Conservation (phyloP, 1,284 basidiomycete genomes). For the Puccinia horiana region DNA sequence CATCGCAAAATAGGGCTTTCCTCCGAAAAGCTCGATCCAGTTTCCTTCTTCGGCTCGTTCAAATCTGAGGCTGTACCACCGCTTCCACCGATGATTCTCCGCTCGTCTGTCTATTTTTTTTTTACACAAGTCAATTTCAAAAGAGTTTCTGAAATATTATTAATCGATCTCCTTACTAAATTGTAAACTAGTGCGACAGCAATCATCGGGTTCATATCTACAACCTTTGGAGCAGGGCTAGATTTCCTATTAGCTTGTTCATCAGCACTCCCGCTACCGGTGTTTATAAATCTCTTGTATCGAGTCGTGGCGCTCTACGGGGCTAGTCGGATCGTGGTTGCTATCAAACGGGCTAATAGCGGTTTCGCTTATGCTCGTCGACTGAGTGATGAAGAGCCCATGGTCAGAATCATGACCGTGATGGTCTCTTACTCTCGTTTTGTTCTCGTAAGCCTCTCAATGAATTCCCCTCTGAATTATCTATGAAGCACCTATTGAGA, state of each 20-base stretch:
- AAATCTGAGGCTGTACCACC: conserved; percentile 40
- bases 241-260: conserved; percentile 50
- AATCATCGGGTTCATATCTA: conserved; percentile 47
- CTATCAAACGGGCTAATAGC: conserved; percentile 77
- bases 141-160: background rate
- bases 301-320: conserved; percentile 79
- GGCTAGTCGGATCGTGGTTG: conserved; percentile 78
- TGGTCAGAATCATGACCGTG: conserved; percentile 55
- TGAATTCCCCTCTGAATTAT: background rate
- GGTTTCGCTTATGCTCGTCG: conserved; percentile 65
- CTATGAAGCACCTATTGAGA: background rate
- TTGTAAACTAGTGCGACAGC: conserved; percentile 19
- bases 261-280: conserved; percentile 74
- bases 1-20: conserved; percentile 21
- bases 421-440: conserved; percentile 45
- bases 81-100: conserved; percentile 41
- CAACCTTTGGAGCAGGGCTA: conserved; percentile 47
- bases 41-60: conserved; percentile 45
- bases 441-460: conserved; percentile 28
- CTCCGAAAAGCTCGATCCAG: conserved; percentile 46
- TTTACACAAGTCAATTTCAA: background rate
- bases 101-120: conserved; percentile 32
- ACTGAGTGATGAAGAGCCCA: conserved; percentile 49
- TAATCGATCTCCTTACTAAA: background rate
- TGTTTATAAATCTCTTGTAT: conserved; percentile 79